A percentile compares a stretch with the other conserved stretches of the same genome.
These are phyloP conservation scores for Galerina sulciceps DNA, from an alignment of 768 basidiomycete species.

Conservation along the genomic window DNA sequence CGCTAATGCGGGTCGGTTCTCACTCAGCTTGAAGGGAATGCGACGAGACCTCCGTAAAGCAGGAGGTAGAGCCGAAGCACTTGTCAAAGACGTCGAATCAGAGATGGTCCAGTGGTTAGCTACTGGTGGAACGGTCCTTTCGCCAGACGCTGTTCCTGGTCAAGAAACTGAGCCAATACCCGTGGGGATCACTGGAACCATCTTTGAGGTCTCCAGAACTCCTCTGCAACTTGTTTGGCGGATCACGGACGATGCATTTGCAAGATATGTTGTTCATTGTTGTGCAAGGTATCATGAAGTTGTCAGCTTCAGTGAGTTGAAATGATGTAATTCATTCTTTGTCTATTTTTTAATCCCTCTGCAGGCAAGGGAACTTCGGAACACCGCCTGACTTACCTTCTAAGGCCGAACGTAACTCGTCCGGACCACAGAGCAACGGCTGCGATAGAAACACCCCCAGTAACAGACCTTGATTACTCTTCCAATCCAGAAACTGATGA, in stretches of 20 bases:
- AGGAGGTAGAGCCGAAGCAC: slow-evolving; percentile 60
- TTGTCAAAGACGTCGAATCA: slow-evolving; percentile 71
- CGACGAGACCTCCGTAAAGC: slow-evolving; percentile 66
- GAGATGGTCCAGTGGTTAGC: slow-evolving; percentile 68
- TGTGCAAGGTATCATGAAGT: slow-evolving; percentile 80
- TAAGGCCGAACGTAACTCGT: slow-evolving; percentile 75
- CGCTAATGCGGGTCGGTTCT: slow-evolving; percentile 77
- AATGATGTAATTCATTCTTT: neutral
- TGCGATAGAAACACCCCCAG: slow-evolving; percentile 70
- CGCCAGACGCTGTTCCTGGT: slow-evolving; percentile 43
- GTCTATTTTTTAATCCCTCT: neutral
- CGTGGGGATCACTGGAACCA: slow-evolving; percentile 54
- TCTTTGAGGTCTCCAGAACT: slow-evolving; percentile 70
- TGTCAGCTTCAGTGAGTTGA: slow-evolving; percentile 75
- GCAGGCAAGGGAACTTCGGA: slow-evolving; percentile 64
- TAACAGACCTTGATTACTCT: slow-evolving; percentile 65
- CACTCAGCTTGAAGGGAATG: slow-evolving; percentile 76
- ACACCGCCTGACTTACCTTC: slow-evolving; percentile 73
- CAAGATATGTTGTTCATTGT: slow-evolving; percentile 82
- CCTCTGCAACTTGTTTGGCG: slow-evolving; percentile 75
- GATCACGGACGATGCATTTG: slow-evolving; percentile 72
- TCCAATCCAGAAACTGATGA: slow-evolving; percentile 51
- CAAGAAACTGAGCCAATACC: slow-evolving; percentile 40
- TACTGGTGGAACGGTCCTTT: slow-evolving; percentile 55
- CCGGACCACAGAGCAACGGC: slow-evolving; percentile 51